A percentile compares a stretch with the other conserved stretches of the same genome.
Evolutionary conservation across 352 stramenopile genomes (phyloP).

Genomic region (Pythium grandisporangium): DNA sequence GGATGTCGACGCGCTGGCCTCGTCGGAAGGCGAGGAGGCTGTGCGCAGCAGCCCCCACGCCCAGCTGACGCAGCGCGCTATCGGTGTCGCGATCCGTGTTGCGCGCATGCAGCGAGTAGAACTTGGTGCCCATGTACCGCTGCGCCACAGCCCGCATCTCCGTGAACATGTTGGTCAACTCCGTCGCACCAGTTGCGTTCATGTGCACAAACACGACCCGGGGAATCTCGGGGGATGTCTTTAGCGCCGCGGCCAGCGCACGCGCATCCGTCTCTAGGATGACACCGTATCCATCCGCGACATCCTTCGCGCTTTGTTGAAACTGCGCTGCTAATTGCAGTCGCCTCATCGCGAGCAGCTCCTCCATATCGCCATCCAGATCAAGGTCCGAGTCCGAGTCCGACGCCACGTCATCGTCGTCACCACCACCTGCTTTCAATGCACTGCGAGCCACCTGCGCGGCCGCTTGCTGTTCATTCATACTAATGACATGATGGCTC

Average conservation of each 20-base stretch:
- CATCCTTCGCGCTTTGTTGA: slow-evolving; percentile 28
- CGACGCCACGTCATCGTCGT: slow-evolving; percentile 6
- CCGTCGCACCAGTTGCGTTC: background rate
- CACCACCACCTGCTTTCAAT: slow-evolving; percentile 1
- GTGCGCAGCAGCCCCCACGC: slow-evolving; percentile 18
- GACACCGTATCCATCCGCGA: slow-evolving; percentile 40
- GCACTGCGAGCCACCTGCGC: slow-evolving; percentile 2
- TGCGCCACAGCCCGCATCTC: slow-evolving; percentile 33
- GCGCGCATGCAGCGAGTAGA: slow-evolving; percentile 27
- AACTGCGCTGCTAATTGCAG: slow-evolving; percentile 39
- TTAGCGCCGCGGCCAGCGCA: slow-evolving; percentile 27
- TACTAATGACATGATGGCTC: too few relatives aligned
- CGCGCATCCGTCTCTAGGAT: slow-evolving; percentile 19
- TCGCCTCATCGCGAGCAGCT: slow-evolving; percentile 24
- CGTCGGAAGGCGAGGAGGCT: slow-evolving; percentile 37
- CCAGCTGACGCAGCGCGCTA: slow-evolving; percentile 25
- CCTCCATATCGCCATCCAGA: slow-evolving; percentile 30
- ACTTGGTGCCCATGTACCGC: slow-evolving; percentile 47
- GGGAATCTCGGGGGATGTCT: slow-evolving; percentile 21
- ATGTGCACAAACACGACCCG: slow-evolving; percentile 29
- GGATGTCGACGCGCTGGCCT: slow-evolving; percentile 36
- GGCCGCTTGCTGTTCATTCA: too few relatives aligned
- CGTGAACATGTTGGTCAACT: slow-evolving; percentile 18
- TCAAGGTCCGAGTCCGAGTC: slow-evolving; percentile 25
- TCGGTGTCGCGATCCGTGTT: slow-evolving; percentile 9